Percentiles rank a stretch among this genome's conserved stretches.
phyloP scores from a whole-genome alignment of 192 early-diverging fungal genomes.

The Chytriomyces sp. region DNA sequence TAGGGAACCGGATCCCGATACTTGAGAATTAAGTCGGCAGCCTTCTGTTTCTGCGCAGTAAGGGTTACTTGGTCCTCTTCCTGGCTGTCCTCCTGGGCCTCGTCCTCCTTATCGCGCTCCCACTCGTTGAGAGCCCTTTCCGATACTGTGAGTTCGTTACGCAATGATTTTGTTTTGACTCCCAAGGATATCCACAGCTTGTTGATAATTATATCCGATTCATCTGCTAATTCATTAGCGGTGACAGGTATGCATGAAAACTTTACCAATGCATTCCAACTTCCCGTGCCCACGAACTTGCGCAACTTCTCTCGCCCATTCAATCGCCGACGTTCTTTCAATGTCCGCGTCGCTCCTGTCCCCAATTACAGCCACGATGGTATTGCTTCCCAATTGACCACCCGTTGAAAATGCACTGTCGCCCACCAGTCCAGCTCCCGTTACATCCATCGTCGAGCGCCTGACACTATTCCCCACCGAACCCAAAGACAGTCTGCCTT shows the following conservation, averaged over 20 bases:
- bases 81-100: neutral
- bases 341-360: constrained; percentile 2
- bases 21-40: neutral
- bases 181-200: constrained; percentile 24
- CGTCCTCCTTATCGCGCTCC: constrained; percentile 12
- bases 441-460: neutral
- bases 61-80: neutral
- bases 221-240: constrained; percentile 8
- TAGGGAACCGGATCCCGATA: neutral
- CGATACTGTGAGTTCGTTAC: neutral
- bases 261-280: constrained; percentile 8
- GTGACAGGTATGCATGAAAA: neutral
- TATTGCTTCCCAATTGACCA: neutral
- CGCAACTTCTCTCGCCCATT: constrained; percentile 30
- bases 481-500: too few species aligned
- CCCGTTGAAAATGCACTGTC: too few species aligned
- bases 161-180: neutral
- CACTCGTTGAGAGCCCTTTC: constrained; percentile 1
- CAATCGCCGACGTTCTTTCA: constrained; percentile 3
- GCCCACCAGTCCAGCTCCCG: neutral
- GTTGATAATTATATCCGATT: constrained; percentile 1
- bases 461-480: neutral
- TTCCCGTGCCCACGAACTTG: constrained; percentile 1
- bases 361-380: neutral
- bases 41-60: neutral